Evolutionary conservation across 2,329 filamentous ascomycete genomes (phyloP), one percentile per base, ranked within the genome.

Genomic region (Phaeosphaeriaceae sp.): DNA sequence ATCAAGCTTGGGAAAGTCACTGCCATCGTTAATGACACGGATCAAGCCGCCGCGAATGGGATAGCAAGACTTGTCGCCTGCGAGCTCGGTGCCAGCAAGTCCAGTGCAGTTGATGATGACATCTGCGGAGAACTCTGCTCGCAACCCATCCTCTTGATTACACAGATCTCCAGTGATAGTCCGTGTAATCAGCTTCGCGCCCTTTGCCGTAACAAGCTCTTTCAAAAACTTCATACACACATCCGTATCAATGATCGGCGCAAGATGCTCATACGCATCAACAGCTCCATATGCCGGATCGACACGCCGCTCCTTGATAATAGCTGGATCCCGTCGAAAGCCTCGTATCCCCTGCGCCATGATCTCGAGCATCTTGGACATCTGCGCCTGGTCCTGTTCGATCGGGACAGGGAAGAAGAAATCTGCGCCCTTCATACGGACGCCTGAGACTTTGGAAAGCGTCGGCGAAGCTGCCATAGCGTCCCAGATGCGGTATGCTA

Each of bases 221-320:
- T 74, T 80, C 49, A 82, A 67, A 69, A 76, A 82, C 21, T 63
- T 60, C 79, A 82, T 83, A 27, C 75, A 75, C 42, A 72, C 62
- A 61, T 83, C 80, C 0, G 81, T 82, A 62, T 83, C 80, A 57
- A 83, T 82, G 52, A 82, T 71, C 1, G 80, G 81, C 1, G 80
- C 77, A 47, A 80, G 67, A 50, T 80, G 66, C 58, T 82, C 78
- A 60, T 82, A 83, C 5, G 80, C 81, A 36, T 83, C 79, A 3
- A 78, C 74, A 13, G 72, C 75, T 9, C 76, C 76, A 54, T 79
- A 77, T 1, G 57, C 56, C 7, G 66, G 67, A 57, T 78, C 66
- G 22, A 80, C 61, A 13, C 70, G 58, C 15, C 72, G 65, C 50
- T 80, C 72, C n/a, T 76, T 67, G 53, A 80, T 73, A 48, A 63